Evolutionary conservation across 176 grass and related monocot genomes (phyloP).

Genomic region (Cenchrus purpureus): DNA sequence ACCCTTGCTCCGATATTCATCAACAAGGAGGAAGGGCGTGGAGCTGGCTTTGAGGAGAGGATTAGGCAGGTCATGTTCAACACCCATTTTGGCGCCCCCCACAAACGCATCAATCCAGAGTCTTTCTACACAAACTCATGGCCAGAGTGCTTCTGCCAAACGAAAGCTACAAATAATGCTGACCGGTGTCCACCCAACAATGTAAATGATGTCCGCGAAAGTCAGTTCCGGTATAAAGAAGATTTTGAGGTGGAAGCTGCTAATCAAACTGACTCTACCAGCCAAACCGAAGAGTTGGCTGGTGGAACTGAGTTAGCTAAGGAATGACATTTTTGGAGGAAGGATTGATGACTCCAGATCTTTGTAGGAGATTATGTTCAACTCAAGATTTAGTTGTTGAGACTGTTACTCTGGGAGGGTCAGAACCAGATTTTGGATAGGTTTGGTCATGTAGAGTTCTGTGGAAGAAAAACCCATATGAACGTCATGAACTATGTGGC

Average conservation of each 20-base stretch:
- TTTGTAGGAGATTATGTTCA: background rate
- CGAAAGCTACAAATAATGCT: constrained; percentile 46
- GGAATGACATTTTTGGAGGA: constrained; percentile 7
- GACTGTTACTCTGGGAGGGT: background rate
- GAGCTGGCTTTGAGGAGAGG: constrained; percentile 66
- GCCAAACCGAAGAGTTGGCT: constrained; percentile 38
- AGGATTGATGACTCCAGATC: constrained; percentile 14
- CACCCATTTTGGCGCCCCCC: constrained; percentile 70
- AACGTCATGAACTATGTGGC: background rate
- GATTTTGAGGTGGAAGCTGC: constrained; percentile 33
- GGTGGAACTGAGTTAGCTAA: constrained; percentile 8
- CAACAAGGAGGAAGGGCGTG: constrained; percentile 67
- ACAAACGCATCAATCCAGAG: constrained; percentile 67
- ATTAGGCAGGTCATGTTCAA: constrained; percentile 71
- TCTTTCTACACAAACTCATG: constrained; percentile 94
- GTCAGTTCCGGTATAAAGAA: constrained; percentile 51
- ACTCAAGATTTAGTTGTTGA: constrained; percentile 1
- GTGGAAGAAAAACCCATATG: background rate
- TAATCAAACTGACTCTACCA: constrained; percentile 35
- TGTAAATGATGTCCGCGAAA: constrained; percentile 58
- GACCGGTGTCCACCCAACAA: constrained; percentile 66
- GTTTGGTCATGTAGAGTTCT: background rate
- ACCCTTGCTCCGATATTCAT: constrained; percentile 79
- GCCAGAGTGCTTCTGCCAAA: constrained; percentile 95
- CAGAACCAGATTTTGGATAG: background rate